Conservation (phyloP, 495 filamentous ascomycete species). For the Clavariopsis aquatica region DNA sequence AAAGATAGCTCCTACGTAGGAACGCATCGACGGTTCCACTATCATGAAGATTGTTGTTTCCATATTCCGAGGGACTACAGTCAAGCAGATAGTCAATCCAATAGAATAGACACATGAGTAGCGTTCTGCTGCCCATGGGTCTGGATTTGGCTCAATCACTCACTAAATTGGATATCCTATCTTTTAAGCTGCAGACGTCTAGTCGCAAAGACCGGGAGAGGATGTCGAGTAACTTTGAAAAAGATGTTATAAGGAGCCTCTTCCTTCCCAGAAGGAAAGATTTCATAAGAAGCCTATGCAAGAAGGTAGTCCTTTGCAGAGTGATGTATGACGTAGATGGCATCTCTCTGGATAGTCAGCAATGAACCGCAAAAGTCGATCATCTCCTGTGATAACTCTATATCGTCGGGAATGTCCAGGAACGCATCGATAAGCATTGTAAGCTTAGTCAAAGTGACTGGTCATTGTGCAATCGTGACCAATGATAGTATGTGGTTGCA, state of each 20-base stretch:
- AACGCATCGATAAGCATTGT: not conserved
- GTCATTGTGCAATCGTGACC: too few relatives aligned
- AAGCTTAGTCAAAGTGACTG: not conserved
- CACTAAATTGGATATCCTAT: not conserved
- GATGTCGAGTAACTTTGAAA: not conserved
- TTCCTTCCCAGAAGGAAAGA: not conserved
- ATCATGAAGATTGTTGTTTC: too few relatives aligned
- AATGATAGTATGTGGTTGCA: not conserved
- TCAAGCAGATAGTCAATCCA: too few relatives aligned
- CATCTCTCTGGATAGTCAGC: not conserved
- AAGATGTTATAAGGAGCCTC: not conserved
- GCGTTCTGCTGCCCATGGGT: not conserved
- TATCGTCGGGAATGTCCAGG: not conserved
- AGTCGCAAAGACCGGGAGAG: not conserved
- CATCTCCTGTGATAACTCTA: not conserved
- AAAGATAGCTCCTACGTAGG: too few relatives aligned
- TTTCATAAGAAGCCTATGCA: not conserved
- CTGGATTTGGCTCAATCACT: not conserved
- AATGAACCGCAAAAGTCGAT: not conserved
- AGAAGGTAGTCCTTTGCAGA: constrained; percentile 1
- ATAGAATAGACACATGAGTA: constrained; percentile 4
- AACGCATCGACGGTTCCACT: too few relatives aligned
- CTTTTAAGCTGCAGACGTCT: not conserved
- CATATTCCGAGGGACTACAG: too few relatives aligned
- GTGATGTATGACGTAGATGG: not conserved